Conservation (phyloP, 306 rosid species). For the Glycine tomentella region DNA sequence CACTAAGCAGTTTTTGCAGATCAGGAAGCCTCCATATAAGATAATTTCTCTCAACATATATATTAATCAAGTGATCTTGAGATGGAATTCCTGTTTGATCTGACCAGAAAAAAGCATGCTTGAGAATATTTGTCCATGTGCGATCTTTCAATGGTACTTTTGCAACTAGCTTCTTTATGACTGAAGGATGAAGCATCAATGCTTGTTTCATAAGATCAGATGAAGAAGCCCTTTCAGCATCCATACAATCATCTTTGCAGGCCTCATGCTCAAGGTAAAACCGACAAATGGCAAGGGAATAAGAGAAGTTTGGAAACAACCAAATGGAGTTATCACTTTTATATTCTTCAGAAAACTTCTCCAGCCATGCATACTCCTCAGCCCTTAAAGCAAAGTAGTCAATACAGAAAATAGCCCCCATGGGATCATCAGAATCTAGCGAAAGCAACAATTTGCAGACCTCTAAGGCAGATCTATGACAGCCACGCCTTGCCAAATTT, state of each 20-base stretch:
- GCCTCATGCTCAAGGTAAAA: conserved; percentile 75
- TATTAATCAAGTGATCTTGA: conserved; percentile 83
- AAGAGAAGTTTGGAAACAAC: conserved; percentile 93
- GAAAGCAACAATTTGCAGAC: conserved; percentile 93
- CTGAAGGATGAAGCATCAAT: conserved; percentile 93
- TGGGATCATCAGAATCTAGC: conserved; percentile 89
- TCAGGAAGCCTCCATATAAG: conserved; percentile 96
- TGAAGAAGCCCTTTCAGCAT: conserved; percentile 66
- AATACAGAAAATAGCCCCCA: conserved; percentile 89
- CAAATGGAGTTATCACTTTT: conserved; percentile 83
- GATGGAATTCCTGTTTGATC: conserved; percentile 76
- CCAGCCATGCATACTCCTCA: conserved; percentile 94
- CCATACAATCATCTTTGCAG: conserved; percentile 46
- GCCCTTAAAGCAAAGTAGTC: conserved; percentile 92
- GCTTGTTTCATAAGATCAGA: conserved; percentile 96
- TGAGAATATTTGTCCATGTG: conserved; percentile 67
- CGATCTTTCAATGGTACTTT: conserved; percentile 94
- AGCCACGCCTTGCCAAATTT: conserved; percentile 91
- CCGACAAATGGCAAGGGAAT: conserved; percentile 86
- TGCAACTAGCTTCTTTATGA: conserved; percentile 74
- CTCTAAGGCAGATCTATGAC: conserved; percentile 96
- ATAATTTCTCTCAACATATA: conserved; percentile 85
- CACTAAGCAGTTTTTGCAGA: conserved; percentile 74
- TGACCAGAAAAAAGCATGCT: conserved; percentile 69
- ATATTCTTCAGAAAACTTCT: conserved; percentile 81